Percentiles rank a stretch among this genome's conserved stretches.
phyloP scores from a whole-genome alignment of 1,284 basidiomycete genomes.

The Cutaneotrichosporon spelunceum region DNA sequence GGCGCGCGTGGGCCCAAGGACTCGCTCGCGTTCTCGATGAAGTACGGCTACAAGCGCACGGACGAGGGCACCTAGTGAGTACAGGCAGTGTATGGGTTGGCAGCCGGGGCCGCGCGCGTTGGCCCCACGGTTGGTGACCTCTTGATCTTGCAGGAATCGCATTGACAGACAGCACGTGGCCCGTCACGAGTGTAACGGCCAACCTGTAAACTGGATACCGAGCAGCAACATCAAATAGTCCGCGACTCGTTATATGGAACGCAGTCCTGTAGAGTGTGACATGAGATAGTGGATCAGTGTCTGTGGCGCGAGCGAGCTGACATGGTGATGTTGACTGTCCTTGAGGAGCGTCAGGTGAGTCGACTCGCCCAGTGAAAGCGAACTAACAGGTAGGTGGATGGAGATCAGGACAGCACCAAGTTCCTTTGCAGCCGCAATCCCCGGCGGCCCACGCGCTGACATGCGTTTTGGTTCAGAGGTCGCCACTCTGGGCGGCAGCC shows the following conservation, averaged over 20 bases:
- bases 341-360: background rate
- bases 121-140: no score
- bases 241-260: constrained; percentile 8
- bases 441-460: no score
- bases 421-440: no score
- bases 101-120: background rate
- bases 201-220: constrained; percentile 26
- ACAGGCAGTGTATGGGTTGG: background rate
- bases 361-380: no score
- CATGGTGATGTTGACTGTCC: background rate
- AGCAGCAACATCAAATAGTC: constrained; percentile 2
- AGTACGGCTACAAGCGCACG: constrained; percentile 74
- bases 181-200: constrained; percentile 37
- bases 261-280: constrained; percentile 10
- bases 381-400: no score
- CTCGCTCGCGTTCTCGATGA: constrained; percentile 69
- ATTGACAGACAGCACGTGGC: constrained; percentile 31
- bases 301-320: background rate
- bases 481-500: no score
- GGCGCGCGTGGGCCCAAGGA: constrained; percentile 88
- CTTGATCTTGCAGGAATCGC: no score
- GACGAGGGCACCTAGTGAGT: constrained; percentile 62
- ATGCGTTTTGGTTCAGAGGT: no score
- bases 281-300: background rate
- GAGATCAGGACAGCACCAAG: no score